These are phyloP conservation scores for Cymbopogon citratus DNA, from an alignment of 176 grass and related monocot genomes.

Conservation along the genomic window DNA sequence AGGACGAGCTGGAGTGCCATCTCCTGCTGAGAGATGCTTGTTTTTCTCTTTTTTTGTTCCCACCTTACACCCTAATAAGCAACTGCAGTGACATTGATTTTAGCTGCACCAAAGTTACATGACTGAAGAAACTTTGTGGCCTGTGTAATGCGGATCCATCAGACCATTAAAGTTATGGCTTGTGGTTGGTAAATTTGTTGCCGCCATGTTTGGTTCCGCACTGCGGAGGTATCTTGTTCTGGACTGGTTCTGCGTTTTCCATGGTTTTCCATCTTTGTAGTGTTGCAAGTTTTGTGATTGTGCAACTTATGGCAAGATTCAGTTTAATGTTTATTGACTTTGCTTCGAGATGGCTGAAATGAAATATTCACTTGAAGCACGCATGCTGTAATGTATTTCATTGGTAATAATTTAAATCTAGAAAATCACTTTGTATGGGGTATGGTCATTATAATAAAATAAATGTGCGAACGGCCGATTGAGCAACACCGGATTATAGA, in stretches of 20 bases:
- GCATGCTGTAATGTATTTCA: neutral
- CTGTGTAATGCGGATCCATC: conserved; percentile 31
- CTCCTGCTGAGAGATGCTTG: conserved; percentile 45
- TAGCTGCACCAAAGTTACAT: neutral
- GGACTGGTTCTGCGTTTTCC: neutral
- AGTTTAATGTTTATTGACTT: neutral
- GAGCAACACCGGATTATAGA: too few species aligned
- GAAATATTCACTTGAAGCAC: neutral
- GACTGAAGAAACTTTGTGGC: conserved; percentile 6
- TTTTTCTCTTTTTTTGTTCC: conserved; percentile 12
- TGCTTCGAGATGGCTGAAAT: neutral
- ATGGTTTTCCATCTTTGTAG: neutral
- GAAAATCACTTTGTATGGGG: neutral
- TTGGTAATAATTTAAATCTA: neutral
- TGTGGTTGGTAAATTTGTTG: neutral
- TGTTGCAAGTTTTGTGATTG: neutral
- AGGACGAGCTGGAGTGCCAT: conserved; percentile 42
- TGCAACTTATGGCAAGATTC: neutral
- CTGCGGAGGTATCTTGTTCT: neutral
- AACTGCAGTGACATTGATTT: conserved; percentile 36
- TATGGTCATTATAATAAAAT: neutral
- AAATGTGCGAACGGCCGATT: too few species aligned
- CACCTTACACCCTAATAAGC: conserved; percentile 42
- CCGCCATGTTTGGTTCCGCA: neutral
- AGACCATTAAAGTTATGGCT: conserved; percentile 26